Conservation (phyloP, 352 stramenopile species). For the Pythium sukuiense region DNA sequence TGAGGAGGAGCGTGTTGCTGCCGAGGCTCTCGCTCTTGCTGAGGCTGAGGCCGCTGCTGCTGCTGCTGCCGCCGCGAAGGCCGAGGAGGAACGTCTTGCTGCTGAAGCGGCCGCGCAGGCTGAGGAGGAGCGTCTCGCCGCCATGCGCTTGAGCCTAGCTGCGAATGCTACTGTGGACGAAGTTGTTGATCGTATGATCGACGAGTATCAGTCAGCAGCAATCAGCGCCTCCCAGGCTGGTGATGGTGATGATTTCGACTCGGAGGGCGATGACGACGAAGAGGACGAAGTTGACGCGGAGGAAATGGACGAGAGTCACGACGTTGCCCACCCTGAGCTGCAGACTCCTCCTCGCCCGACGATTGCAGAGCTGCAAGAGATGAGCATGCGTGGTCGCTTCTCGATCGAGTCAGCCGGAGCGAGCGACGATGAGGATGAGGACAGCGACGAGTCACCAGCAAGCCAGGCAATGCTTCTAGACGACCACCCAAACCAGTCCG, state of each 20-base stretch:
- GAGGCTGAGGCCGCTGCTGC: conserved; percentile 13
- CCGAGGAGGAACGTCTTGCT: conserved; percentile 3
- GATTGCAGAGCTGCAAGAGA: conserved; percentile 41
- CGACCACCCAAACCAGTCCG: not conserved
- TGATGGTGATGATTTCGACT: conserved; percentile 9
- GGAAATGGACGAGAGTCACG: conserved; percentile 4
- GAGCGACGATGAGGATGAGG: conserved; percentile 39
- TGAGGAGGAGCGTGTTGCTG: not conserved
- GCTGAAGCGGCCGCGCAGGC: conserved; percentile 11
- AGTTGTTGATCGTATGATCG: conserved; percentile 18
- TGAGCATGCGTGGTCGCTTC: conserved; percentile 50
- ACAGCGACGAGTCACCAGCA: conserved; percentile 17
- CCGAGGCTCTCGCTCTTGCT: conserved; percentile 3
- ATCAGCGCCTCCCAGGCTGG: conserved; percentile 15
- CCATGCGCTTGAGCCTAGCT: conserved; percentile 12
- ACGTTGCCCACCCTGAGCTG: conserved; percentile 11
- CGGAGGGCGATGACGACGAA: conserved; percentile 22
- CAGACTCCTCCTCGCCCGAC: conserved; percentile 27
- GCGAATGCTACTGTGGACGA: conserved; percentile 16
- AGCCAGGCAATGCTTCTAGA: conserved; percentile 6
- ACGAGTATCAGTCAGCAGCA: conserved; percentile 20
- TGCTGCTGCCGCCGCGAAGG: not conserved
- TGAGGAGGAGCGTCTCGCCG: conserved; percentile 2
- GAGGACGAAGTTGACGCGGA: conserved; percentile 18
- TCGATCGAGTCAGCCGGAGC: conserved; percentile 36